Base-by-base conservation (phyloP, 2,329 filamentous ascomycete genomes). In the Paraphaeosphaeria minitans region DNA sequence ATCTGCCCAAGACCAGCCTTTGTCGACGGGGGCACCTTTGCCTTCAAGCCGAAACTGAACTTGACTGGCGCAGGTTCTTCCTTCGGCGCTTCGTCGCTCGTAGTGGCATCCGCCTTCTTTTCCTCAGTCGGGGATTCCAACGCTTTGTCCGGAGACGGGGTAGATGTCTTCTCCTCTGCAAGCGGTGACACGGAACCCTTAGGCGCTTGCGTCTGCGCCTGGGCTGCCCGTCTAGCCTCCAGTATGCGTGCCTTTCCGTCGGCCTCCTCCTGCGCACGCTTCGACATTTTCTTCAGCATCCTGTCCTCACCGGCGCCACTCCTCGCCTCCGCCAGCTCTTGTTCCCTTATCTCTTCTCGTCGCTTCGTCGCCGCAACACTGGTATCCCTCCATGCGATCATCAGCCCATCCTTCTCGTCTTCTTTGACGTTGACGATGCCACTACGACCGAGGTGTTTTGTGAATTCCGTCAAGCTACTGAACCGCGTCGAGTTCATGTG, bases 401-500 rank as follows among this genome's bases (percentile, higher is more conserved):
- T 90, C 42, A 98, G 69, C 0, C 92, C 95, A 75, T 97, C 94
- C 62, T 91, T 88, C 42, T 88, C 92, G 75, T 98, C 94, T 76
- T 98, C 93, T 42, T 73, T 75, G 0, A 98, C 93, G 31, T 91
- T 83, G 69, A 92, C 96, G 47, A 97, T 87, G 0, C 94, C 91
- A 75, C 98, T 93, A 22, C 90, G 81, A 0, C 94, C 93, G 1
- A 99, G 80, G 70, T 91, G 81, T 72, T 97, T 96, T 14, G 91
- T 92, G 73, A 97, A 96, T 68, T 98, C 93, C 2, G 93, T 94
- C 67, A 99, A 79, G 55, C 87, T 91, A 4, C 89, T 86, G 93
- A 93, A 98, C 70, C 89, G 89, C 0, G 95, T 98, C 8, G 92
- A 84, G 77, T 97, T 97, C 90, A 98, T 93, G 74, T 98, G 95